Evolutionary conservation across 768 basidiomycete species (phyloP).

Genomic region (Lentinula aciculospora): DNA sequence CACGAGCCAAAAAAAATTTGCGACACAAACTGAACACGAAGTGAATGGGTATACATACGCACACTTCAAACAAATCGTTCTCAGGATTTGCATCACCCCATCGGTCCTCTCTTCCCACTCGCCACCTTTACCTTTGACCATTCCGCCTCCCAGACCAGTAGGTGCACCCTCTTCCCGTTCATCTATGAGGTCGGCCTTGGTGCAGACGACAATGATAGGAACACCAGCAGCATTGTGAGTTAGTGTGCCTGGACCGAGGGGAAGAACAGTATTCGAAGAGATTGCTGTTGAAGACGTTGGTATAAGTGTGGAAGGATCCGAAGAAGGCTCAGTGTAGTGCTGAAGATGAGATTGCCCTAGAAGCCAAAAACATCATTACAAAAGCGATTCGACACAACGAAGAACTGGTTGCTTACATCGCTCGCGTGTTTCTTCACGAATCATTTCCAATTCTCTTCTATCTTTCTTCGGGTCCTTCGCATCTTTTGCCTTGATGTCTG

Average conservation of each 20-base stretch:
- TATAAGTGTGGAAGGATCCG: slow-evolving; percentile 52
- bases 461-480: slow-evolving; percentile 23
- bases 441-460: slow-evolving; percentile 66
- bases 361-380: slow-evolving; percentile 8
- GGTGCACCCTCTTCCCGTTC: slow-evolving; percentile 63
- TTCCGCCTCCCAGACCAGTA: slow-evolving; percentile 70
- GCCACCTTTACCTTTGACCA: slow-evolving; percentile 88
- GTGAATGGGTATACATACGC: slow-evolving; percentile 23
- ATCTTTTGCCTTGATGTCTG: neutral
- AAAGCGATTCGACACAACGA: neutral
- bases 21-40: neutral
- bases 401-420: slow-evolving; percentile 49
- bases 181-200: slow-evolving; percentile 92
- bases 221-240: slow-evolving; percentile 84
- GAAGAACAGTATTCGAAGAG: slow-evolving; percentile 51
- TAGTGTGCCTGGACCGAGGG: slow-evolving; percentile 79
- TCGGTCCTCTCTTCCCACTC: slow-evolving; percentile 97
- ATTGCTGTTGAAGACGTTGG: slow-evolving; percentile 42
- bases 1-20: neutral
- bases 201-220: slow-evolving; percentile 85
- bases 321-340: slow-evolving; percentile 80
- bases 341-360: slow-evolving; percentile 86
- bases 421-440: slow-evolving; percentile 77
- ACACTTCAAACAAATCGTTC: slow-evolving; percentile 93
- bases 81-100: slow-evolving; percentile 89